These are phyloP conservation scores for Fusarium annulatum DNA, from an alignment of 2,329 filamentous ascomycete genomes.

Conservation along the genomic window DNA sequence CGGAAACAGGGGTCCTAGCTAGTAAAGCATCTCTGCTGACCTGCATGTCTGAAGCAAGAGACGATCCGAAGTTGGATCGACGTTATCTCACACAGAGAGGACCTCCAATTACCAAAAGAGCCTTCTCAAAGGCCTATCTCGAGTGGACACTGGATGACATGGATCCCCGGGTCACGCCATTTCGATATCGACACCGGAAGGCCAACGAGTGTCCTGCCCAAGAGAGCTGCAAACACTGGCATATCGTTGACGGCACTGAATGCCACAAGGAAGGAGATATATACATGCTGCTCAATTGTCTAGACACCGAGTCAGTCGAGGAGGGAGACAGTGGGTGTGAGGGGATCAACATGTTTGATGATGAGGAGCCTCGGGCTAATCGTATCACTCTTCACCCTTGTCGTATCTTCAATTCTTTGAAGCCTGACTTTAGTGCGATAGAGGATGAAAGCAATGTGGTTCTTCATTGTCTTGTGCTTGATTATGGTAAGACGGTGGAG, in stretches of 20 bases:
- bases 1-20: background rate
- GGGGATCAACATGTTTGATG: background rate
- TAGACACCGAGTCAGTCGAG: fast-evolving
- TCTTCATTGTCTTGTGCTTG: background rate
- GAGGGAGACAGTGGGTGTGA: background rate
- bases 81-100: background rate
- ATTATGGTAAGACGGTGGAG: background rate
- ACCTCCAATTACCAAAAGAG: fast-evolving
- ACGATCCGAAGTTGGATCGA: background rate
- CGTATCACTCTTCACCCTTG: background rate
- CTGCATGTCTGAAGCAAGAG: background rate
- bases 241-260: background rate
- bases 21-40: background rate
- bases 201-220: background rate
- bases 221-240: background rate
- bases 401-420: background rate
- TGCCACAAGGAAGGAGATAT: background rate
- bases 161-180: background rate
- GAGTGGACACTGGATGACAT: background rate
- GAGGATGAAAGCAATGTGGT: background rate
- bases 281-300: fast-evolving
- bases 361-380: background rate
- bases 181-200: background rate
- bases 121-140: background rate
- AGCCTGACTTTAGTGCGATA: background rate